Percentiles rank a stretch among this genome's conserved stretches.
These are phyloP conservation scores for Fagopyrum tataricum DNA, from an alignment of 148 eudicot genomes.

Conservation along the genomic window DNA sequence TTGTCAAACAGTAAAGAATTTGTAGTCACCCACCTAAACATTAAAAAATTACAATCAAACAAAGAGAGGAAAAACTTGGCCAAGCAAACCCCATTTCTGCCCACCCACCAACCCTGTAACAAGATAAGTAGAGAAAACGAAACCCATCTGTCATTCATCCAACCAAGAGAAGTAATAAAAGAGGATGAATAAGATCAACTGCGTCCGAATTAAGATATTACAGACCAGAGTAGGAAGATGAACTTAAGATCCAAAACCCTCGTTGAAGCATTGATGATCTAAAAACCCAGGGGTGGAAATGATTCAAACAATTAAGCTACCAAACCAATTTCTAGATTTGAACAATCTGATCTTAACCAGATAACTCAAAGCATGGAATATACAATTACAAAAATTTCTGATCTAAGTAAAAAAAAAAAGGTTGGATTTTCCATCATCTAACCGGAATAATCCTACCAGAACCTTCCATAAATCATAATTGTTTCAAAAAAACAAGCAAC, in stretches of 20 bases:
- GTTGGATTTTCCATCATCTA: not conserved
- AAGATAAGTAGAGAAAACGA: not conserved
- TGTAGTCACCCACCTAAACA: not conserved
- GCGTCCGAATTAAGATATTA: not conserved
- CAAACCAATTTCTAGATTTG: not conserved
- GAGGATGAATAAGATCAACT: not conserved
- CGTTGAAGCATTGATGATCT: slow-evolving; percentile 5
- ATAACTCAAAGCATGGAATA: not conserved
- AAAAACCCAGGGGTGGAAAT: not conserved
- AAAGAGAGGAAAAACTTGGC: not conserved
- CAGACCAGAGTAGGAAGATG: not conserved
- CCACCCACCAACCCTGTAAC: slow-evolving; percentile 2
- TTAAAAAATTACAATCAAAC: not conserved
- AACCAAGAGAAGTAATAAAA: not conserved
- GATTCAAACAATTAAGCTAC: not conserved
- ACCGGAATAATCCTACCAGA: not conserved
- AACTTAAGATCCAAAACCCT: slow-evolving; percentile 11
- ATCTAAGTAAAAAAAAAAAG: not conserved
- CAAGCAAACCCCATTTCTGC: slow-evolving; percentile 2
- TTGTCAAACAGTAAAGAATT: not conserved
- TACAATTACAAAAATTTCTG: not conserved
- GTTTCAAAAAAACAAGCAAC: not conserved
- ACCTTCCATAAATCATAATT: not conserved
- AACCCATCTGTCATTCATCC: slow-evolving; percentile 7
- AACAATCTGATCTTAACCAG: not conserved